Evolutionary conservation across 805 yeast species (phyloP).

Genomic region (Wickerhamiella bombiphila): DNA sequence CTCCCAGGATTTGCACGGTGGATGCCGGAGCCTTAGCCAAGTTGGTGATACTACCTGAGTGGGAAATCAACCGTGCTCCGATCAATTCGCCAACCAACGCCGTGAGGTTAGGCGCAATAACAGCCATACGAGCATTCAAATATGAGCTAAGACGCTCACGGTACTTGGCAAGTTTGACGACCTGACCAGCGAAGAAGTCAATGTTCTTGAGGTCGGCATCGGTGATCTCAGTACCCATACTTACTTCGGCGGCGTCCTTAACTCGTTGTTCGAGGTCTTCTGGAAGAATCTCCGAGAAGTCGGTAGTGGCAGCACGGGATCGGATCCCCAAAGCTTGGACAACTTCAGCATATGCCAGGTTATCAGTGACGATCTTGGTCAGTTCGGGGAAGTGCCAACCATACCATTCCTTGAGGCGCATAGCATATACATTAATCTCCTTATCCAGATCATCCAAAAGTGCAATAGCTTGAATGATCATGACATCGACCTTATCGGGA

Average conservation of each 20-base stretch:
- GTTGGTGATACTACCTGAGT: constrained; percentile 86
- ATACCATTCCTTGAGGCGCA: constrained; percentile 99
- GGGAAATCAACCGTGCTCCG: constrained; percentile 96
- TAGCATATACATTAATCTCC: constrained; percentile 94
- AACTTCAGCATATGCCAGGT: constrained; percentile 90
- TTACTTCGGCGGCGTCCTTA: constrained; percentile 93
- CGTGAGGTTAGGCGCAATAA: constrained; percentile 95
- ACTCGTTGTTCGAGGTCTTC: constrained; percentile 87
- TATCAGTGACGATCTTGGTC: constrained; percentile 92
- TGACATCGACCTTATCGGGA: constrained; percentile 96
- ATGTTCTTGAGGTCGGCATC: constrained; percentile 79
- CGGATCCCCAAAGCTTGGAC: constrained; percentile 89
- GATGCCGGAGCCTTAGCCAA: constrained; percentile 98
- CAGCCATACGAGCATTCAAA: constrained; percentile 89
- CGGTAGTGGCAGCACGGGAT: constrained; percentile 79
- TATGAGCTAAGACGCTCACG: constrained; percentile 92
- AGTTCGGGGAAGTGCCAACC: constrained; percentile 99
- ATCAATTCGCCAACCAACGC: constrained; percentile 93
- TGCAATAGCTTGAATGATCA: constrained; percentile 98
- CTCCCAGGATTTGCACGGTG: constrained; percentile 94
- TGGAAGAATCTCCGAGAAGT: constrained; percentile 78
- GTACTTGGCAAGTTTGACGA: constrained; percentile 89
- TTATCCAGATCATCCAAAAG: constrained; percentile 92
- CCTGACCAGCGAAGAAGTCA: constrained; percentile 84
- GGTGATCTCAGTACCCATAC: constrained; percentile 99